These are phyloP conservation scores for Tagetes patula DNA, from an alignment of 129 eudicot species.

Conservation along the genomic window DNA sequence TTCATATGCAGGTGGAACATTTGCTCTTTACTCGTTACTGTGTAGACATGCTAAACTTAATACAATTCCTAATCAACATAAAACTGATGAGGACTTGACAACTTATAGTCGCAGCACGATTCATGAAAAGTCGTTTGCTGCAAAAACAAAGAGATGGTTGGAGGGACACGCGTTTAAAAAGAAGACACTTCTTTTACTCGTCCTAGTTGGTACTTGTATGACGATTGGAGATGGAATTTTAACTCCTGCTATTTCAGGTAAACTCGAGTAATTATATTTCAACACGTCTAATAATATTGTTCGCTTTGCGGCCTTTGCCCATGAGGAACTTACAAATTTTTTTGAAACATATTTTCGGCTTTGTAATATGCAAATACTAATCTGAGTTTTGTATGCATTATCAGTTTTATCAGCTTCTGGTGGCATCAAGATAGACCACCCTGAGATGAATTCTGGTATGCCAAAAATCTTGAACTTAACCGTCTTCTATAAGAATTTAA, in stretches of 20 bases:
- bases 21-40: constrained; percentile 84
- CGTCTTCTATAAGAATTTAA: not conserved
- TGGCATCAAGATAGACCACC: constrained; percentile 93
- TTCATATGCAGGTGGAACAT: constrained; percentile 72
- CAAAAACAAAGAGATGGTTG: constrained; percentile 81
- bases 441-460: constrained; percentile 77
- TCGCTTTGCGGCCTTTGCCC: not conserved
- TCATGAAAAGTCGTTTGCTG: constrained; percentile 85
- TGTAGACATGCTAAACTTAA: constrained; percentile 88
- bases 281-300: not conserved
- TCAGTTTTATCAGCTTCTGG: constrained; percentile 97
- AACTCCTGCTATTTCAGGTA: constrained; percentile 99
- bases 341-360: not conserved
- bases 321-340: not conserved
- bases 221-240: constrained; percentile 93
- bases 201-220: constrained; percentile 93
- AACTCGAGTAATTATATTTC: constrained; percentile 2
- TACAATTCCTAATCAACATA: constrained; percentile 91
- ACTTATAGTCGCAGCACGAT: constrained; percentile 89
- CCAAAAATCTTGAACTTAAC: constrained; percentile 3
- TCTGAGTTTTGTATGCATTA: not conserved
- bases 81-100: constrained; percentile 89
- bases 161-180: constrained; percentile 64
- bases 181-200: constrained; percentile 78
- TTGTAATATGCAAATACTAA: not conserved